Evolutionary conservation across 306 rosid genomes (phyloP).

Genomic region (Citrullus mucosospermus): DNA sequence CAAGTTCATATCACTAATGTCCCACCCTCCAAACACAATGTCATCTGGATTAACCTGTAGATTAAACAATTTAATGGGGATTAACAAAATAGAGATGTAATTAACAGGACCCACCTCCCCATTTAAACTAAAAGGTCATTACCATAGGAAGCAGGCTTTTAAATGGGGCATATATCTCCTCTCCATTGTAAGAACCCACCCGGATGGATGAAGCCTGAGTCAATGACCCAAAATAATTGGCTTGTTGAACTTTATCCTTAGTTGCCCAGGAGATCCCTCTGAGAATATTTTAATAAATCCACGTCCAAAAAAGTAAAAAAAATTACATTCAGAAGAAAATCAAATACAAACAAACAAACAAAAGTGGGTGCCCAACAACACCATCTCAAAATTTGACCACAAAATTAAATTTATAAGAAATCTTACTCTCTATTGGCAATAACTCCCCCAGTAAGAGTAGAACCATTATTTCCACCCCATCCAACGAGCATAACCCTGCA

Average conservation of each 20-base stretch:
- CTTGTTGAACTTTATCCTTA: conserved; percentile 89
- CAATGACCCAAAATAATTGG: conserved; percentile 87
- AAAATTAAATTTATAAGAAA: background rate
- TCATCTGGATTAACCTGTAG: conserved; percentile 90
- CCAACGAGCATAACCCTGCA: conserved; percentile 94
- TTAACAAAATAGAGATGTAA: background rate
- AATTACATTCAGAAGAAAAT: background rate
- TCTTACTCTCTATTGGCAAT: conserved; percentile 87
- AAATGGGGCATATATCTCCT: conserved; percentile 89
- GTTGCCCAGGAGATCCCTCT: conserved; percentile 99
- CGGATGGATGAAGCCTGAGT: conserved; percentile 91
- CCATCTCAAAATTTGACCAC: background rate
- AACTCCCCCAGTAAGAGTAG: conserved; percentile 81
- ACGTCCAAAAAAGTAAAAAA: background rate
- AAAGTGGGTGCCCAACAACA: background rate
- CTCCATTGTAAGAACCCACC: conserved; percentile 87
- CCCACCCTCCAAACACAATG: conserved; percentile 97
- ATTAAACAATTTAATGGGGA: background rate
- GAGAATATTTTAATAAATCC: background rate
- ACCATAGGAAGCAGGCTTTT: conserved; percentile 97
- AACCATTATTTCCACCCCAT: conserved; percentile 97
- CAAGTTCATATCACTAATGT: conserved; percentile 82
- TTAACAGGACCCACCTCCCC: background rate
- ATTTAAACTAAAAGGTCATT: background rate
- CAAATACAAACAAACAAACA: background rate